These are phyloP conservation scores for Gossypium schwendimanii DNA, from an alignment of 441 rosid species.

Conservation along the genomic window DNA sequence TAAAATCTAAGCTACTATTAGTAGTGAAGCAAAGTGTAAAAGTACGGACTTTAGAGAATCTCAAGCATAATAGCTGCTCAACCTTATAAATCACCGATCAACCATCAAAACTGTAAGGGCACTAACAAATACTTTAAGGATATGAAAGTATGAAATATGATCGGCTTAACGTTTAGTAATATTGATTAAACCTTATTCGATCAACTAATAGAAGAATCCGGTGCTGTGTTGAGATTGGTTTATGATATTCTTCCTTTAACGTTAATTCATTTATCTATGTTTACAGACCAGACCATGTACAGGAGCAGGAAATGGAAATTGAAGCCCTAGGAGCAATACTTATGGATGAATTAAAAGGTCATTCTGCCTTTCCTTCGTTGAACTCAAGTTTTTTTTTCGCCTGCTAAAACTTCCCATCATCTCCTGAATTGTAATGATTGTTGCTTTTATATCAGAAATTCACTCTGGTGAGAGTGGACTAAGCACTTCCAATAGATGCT, in stretches of 20 bases:
- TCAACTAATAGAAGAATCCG: neutral
- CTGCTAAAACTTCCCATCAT: conserved; percentile 10
- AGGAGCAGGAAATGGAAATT: conserved; percentile 91
- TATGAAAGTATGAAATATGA: neutral
- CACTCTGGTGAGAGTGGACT: conserved; percentile 84
- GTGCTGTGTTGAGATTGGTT: neutral
- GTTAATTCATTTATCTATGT: neutral
- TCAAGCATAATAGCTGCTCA: neutral
- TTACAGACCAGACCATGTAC: conserved; percentile 71
- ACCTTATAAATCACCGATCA: neutral
- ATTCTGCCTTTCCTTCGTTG: neutral
- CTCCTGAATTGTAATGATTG: conserved; percentile 9
- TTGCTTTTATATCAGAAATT: conserved; percentile 46
- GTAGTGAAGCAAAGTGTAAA: neutral
- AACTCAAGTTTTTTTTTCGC: neutral
- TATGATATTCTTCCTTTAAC: neutral
- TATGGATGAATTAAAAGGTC: conserved; percentile 93
- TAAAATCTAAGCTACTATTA: neutral
- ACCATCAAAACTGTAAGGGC: neutral
- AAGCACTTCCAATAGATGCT: conserved; percentile 74
- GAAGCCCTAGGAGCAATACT: conserved; percentile 93
- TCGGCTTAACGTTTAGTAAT: neutral
- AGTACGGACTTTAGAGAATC: neutral
- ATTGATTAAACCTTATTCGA: neutral
- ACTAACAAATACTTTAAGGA: neutral